Percentiles rank a stretch among this genome's conserved stretches.
These are phyloP conservation scores for Pseudopyricularia javanii DNA, from an alignment of 2,329 filamentous ascomycete genomes.

Conservation along the genomic window DNA sequence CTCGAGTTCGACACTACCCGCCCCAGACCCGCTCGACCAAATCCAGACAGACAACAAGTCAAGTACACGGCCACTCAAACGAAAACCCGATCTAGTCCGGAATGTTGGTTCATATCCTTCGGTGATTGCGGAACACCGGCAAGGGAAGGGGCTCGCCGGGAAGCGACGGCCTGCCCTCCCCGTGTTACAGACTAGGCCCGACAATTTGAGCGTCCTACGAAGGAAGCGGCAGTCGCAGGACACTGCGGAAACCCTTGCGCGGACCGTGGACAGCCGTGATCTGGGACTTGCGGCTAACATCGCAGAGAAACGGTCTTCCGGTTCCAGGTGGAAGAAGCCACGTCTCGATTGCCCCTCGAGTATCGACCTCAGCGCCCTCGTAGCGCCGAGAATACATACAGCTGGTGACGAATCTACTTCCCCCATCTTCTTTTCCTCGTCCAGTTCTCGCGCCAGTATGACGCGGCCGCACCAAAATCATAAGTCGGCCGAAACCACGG, in stretches of 20 bases:
- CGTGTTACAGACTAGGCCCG: not conserved
- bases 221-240: slow-evolving; percentile 17
- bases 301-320: not conserved
- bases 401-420: slow-evolving; percentile 21
- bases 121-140: not conserved
- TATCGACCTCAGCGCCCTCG: slow-evolving; percentile 23
- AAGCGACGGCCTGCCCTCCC: not conserved
- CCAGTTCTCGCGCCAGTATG: slow-evolving; percentile 17
- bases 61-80: not conserved
- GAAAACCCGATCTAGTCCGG: not conserved
- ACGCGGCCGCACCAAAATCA: slow-evolving; percentile 22
- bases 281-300: not conserved
- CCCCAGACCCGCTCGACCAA: not conserved
- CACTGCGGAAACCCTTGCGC: slow-evolving; percentile 6
- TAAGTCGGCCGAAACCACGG: slow-evolving; percentile 26
- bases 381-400: slow-evolving; percentile 10
- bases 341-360: slow-evolving; percentile 31
- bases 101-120: not conserved
- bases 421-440: slow-evolving; percentile 39
- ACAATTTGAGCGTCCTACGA: slow-evolving; percentile 6
- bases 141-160: not conserved
- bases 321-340: slow-evolving; percentile 26
- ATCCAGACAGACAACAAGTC: not conserved
- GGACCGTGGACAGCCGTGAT: not conserved
- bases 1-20: not conserved